These are phyloP conservation scores for Boletus semigastroideus DNA, from an alignment of 1,284 basidiomycete genomes.

Conservation along the genomic window DNA sequence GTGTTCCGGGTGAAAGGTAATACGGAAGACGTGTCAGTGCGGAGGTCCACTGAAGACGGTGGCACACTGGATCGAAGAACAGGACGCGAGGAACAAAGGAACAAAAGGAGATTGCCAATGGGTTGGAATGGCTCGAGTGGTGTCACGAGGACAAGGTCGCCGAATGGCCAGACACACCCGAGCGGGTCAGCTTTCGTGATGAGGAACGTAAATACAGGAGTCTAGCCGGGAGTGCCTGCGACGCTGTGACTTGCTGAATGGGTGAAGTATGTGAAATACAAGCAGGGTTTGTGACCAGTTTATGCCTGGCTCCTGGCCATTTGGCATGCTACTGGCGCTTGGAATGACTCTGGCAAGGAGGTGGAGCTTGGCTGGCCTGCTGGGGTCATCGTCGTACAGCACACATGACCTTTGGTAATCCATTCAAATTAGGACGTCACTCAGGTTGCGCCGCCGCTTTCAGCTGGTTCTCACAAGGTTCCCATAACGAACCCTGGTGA, in stretches of 20 bases:
- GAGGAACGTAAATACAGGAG: constrained; percentile 12
- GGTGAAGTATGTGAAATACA: constrained; percentile 5
- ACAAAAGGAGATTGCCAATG: background rate
- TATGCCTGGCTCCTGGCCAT: constrained; percentile 3
- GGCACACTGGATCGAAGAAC: constrained; percentile 5
- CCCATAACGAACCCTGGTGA: too few species aligned
- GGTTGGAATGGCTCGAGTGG: background rate
- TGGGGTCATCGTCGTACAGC: background rate
- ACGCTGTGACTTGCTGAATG: background rate
- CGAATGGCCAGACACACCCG: background rate
- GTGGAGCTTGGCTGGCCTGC: constrained; percentile 12
- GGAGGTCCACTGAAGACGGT: background rate
- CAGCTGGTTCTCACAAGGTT: too few species aligned
- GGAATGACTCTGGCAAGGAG: constrained; percentile 6
- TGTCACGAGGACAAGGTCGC: constrained; percentile 13
- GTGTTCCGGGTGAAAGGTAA: background rate
- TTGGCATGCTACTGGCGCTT: constrained; percentile 7
- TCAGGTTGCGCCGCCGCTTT: too few species aligned
- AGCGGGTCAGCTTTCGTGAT: background rate
- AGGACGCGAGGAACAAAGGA: constrained; percentile 6
- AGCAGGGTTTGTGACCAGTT: background rate
- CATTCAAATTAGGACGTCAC: too few species aligned
- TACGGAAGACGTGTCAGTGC: background rate
- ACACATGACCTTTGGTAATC: too few species aligned
- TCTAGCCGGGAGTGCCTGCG: background rate